These are phyloP conservation scores for Gnomoniopsis smithogilvyi DNA, from an alignment of 2,329 filamentous ascomycete species.

Conservation along the genomic window DNA sequence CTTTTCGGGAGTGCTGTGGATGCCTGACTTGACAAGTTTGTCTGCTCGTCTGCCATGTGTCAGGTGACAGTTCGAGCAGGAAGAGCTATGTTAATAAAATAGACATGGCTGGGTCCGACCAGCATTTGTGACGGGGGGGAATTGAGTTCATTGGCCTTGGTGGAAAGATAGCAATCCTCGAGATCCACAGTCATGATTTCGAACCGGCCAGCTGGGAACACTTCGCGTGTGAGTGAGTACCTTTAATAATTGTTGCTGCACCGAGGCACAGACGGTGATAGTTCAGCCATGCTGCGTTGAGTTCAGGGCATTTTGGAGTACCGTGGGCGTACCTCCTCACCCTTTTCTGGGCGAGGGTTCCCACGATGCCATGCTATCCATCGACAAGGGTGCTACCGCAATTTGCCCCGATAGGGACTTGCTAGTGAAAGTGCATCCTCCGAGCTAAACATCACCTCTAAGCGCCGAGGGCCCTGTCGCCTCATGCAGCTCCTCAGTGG, in stretches of 20 bases:
- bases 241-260: neutral
- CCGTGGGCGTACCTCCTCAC: too few relatives aligned
- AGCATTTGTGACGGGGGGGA: neutral
- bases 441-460: constrained; percentile 35
- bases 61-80: constrained; percentile 5
- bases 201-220: constrained; percentile 9
- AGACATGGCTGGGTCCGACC: neutral
- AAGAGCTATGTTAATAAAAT: neutral
- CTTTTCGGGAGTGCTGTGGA: neutral
- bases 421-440: constrained; percentile 37
- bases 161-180: constrained; percentile 5
- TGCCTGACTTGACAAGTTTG: neutral
- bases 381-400: constrained; percentile 13
- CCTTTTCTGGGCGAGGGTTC: too few relatives aligned
- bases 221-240: neutral
- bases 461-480: constrained; percentile 53
- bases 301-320: neutral
- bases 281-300: constrained; percentile 1
- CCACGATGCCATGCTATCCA: neutral
- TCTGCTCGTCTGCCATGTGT: neutral
- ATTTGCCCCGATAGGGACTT: constrained; percentile 33
- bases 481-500: constrained; percentile 43
- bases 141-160: constrained; percentile 9
- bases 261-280: constrained; percentile 12
- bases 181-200: constrained; percentile 13